These are phyloP conservation scores for Calendula officinalis DNA, from an alignment of 129 eudicot genomes.

Conservation along the genomic window DNA sequence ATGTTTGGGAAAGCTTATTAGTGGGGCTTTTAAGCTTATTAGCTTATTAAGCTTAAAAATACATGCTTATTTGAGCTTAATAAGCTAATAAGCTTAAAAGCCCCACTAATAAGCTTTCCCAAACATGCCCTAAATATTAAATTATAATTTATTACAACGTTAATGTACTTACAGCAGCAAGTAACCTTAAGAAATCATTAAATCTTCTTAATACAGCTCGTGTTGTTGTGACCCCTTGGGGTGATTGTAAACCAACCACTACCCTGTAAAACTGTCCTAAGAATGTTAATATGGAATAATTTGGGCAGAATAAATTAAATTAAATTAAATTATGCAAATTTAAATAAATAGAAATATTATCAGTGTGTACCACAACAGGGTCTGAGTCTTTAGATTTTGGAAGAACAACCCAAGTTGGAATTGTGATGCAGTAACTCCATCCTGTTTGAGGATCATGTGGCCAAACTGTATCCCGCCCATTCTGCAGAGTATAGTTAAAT, in stretches of 20 bases:
- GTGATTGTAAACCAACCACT: slow-evolving; percentile 89
- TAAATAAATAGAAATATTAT: slow-evolving; percentile 38
- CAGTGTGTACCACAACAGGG: slow-evolving; percentile 88
- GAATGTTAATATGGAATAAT: slow-evolving; percentile 38
- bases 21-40: no score
- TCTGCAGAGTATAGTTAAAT: slow-evolving; percentile 40
- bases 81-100: no score
- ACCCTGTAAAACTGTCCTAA: slow-evolving; percentile 95
- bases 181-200: slow-evolving; percentile 90
- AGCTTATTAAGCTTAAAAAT: no score
- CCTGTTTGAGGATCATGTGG: slow-evolving; percentile 97
- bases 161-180: slow-evolving; percentile 69
- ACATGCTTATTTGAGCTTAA: no score
- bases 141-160: not conserved
- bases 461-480: slow-evolving; percentile 94
- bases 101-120: no score
- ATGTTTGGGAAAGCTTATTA: no score
- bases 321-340: slow-evolving; percentile 22
- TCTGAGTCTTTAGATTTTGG: slow-evolving; percentile 93
- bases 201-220: slow-evolving; percentile 92
- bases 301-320: slow-evolving; percentile 6
- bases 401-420: slow-evolving; percentile 96
- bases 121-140: no score
- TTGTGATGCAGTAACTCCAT: slow-evolving; percentile 93
- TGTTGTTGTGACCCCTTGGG: slow-evolving; percentile 78